phyloP scores from a whole-genome alignment of 768 basidiomycete genomes.

The Podaxis pistillaris region DNA sequence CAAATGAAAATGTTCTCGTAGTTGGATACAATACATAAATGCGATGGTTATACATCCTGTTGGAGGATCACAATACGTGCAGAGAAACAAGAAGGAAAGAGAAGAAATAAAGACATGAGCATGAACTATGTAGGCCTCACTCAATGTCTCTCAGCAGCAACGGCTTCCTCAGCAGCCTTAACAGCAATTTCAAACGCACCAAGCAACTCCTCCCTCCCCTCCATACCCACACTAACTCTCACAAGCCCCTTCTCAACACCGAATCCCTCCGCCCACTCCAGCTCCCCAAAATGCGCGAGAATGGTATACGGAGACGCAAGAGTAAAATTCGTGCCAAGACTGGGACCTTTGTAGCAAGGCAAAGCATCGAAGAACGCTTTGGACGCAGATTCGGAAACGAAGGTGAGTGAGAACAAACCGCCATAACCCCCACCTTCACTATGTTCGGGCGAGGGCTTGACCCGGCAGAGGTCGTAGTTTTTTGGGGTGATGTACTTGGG shows the following conservation, averaged over 20 bases:
- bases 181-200: constrained; percentile 63
- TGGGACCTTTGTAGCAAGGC: constrained; percentile 85
- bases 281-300: constrained; percentile 84
- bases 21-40: constrained; percentile 40
- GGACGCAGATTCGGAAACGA: constrained; percentile 66
- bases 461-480: constrained; percentile 71
- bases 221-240: constrained; percentile 89
- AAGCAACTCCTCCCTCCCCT: constrained; percentile 59
- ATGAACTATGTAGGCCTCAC: not conserved
- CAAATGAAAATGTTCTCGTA: constrained; percentile 25
- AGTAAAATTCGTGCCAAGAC: constrained; percentile 94
- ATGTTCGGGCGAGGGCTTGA: constrained; percentile 38
- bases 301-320: constrained; percentile 93
- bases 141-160: not conserved
- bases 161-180: constrained; percentile 62
- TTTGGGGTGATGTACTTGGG: constrained; percentile 76
- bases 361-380: constrained; percentile 84
- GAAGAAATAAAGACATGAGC: constrained; percentile 3
- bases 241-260: constrained; percentile 86
- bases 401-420: constrained; percentile 85
- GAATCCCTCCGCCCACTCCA: constrained; percentile 88
- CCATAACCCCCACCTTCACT: constrained; percentile 61
- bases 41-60: constrained; percentile 25
- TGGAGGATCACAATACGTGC: constrained; percentile 23
- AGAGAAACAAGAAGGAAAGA: constrained; percentile 3